These are phyloP conservation scores for Chaetoscypha palmicola DNA, from an alignment of 2,329 filamentous ascomycete species.

Conservation along the genomic window DNA sequence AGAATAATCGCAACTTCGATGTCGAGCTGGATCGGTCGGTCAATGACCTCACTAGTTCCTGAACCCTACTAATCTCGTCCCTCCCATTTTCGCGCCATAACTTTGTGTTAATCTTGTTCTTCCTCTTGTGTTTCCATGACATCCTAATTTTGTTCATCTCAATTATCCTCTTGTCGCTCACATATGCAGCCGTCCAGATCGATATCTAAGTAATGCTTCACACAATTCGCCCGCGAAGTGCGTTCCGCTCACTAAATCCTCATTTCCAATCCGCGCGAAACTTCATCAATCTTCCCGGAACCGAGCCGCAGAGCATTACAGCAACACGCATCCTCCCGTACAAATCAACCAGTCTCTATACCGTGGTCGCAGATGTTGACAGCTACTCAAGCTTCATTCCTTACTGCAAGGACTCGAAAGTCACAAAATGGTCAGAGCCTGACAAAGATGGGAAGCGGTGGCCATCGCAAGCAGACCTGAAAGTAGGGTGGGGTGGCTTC, in stretches of 20 bases:
- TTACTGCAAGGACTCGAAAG: constrained; percentile 71
- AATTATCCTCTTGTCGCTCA: too few species aligned
- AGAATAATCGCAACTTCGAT: too few species aligned
- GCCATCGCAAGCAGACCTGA: constrained; percentile 71
- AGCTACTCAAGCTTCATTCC: constrained; percentile 84
- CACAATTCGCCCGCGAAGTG: constrained; percentile 16
- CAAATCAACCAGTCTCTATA: constrained; percentile 63
- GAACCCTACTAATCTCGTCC: too few species aligned
- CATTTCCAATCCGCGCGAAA: constrained; percentile 31
- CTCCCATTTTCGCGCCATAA: too few species aligned
- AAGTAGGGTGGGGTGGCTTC: constrained; percentile 77
- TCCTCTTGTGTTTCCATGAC: too few species aligned
- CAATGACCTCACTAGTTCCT: too few species aligned
- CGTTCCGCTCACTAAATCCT: constrained; percentile 12
- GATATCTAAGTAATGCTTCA: constrained; percentile 23
- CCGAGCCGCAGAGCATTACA: constrained; percentile 54
- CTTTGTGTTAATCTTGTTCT: too few species aligned
- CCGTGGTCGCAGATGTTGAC: constrained; percentile 80
- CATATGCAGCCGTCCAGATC: too few species aligned
- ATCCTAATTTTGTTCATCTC: too few species aligned
- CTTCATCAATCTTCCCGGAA: constrained; percentile 35
- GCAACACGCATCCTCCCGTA: constrained; percentile 75
- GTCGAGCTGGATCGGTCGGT: too few species aligned
- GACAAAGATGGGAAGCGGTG: constrained; percentile 43
- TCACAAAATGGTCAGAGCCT: constrained; percentile 64